phyloP scores from a whole-genome alignment of 306 rosid species.

The Prunus fruticosa region DNA sequence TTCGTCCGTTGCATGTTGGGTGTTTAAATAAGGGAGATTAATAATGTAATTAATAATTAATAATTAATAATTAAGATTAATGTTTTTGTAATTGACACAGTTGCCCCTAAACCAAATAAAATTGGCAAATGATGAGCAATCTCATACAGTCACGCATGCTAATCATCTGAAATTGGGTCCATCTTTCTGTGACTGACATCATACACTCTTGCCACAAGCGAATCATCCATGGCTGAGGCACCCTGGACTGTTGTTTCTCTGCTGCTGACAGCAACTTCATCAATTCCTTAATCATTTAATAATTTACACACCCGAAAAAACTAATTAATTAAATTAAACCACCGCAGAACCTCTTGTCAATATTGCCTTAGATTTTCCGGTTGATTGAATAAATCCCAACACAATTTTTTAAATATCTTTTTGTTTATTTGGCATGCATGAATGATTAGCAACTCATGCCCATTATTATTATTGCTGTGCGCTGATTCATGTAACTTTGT shows the following conservation, averaged over 20 bases:
- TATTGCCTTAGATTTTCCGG: not conserved
- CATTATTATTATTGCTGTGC: constrained; percentile 3
- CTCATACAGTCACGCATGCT: constrained; percentile 10
- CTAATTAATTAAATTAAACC: not conserved
- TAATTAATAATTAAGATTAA: not conserved
- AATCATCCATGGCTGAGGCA: constrained; percentile 19
- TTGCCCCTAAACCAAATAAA: not conserved
- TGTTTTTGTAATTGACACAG: not conserved
- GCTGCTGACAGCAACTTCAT: constrained; percentile 1
- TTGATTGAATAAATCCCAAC: not conserved
- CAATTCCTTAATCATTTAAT: not conserved
- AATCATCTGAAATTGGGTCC: constrained; percentile 14
- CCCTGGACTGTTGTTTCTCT: not conserved
- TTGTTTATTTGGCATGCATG: not conserved
- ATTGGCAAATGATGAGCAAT: constrained; percentile 15
- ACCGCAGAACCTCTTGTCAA: not conserved
- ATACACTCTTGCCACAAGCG: not conserved
- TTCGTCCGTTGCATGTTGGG: constrained; percentile 40
- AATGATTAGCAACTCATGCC: constrained; percentile 20
- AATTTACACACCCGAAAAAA: not conserved
- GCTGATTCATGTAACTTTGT: not conserved
- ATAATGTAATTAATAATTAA: not conserved
- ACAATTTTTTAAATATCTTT: not conserved
- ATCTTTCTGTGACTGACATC: not conserved
- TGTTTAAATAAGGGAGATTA: constrained; percentile 36